Base-by-base conservation (phyloP, 176 grass and related monocot species). In the Dendrocalamus sinicus region DNA sequence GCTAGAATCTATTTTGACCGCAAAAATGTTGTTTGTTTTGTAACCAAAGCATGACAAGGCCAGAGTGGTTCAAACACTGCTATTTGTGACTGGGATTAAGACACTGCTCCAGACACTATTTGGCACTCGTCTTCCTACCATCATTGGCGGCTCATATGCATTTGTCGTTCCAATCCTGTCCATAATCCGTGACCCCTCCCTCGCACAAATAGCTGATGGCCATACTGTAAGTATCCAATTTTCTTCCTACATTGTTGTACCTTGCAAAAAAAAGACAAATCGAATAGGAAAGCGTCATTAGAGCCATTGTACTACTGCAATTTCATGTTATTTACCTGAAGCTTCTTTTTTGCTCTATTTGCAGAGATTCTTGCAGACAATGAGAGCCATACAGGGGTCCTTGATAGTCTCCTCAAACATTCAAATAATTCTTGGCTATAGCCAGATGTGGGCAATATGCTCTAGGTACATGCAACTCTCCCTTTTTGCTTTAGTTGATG, bases 381-480 rank as follows among this genome's bases (percentile, higher is more conserved):
- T 97, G 88, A 97, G 80, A 84, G 90, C 94, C 41, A 86, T 89
- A 83, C 94, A 97, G 74, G 90, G 94, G 47, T 92, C 92, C 46
- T 84, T 92, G 72, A 97, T 97, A 55, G 82, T 97, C 48, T 92
- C 94, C 23, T 97, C 94, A 23, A 83, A 86, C 83, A 94, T 97
- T 88, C 94, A 97, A 83, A 97, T 97, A 45, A 89, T 97, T 89
- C 82, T 97, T 47, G 94, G 94, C 53, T 94, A 89, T 83, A 92
- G 94, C 90, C 92, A 94, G 35, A 67, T 97, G 78, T 97, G 94
- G 94, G 94, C 83, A 67, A 83, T 94, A 86, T 97, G 80, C 90
- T 94, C 92, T 58, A 94, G 94, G 94, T 97, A 89, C 24, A 85
- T 75, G 39, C 30, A 45, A 75, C 19, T 70, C 78, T n/a, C 15